These are phyloP conservation scores for Vitellaria paradoxa DNA, from an alignment of 179 eudicot genomes.

Conservation along the genomic window DNA sequence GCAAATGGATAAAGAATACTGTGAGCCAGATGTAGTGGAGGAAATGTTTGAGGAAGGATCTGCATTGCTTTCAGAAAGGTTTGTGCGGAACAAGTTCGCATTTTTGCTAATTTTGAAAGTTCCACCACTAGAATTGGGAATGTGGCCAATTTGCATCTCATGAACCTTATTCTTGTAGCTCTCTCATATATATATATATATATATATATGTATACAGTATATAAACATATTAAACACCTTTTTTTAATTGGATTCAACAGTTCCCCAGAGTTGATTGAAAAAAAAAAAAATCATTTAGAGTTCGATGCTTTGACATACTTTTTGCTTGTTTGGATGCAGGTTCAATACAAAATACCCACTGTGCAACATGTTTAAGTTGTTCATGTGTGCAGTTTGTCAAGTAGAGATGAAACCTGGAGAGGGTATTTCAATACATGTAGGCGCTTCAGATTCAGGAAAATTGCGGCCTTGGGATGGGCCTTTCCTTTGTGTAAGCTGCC, in stretches of 20 bases:
- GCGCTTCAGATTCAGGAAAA: constrained; percentile 41
- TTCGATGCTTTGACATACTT: background rate
- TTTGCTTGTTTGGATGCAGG: constrained; percentile 42
- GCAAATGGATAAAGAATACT: constrained; percentile 37
- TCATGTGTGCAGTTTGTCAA: constrained; percentile 94
- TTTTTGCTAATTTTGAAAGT: constrained; percentile 1
- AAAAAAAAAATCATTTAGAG: background rate
- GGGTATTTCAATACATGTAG: constrained; percentile 82
- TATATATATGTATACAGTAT: too few relatives aligned
- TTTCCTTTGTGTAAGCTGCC: constrained; percentile 89
- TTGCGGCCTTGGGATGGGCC: constrained; percentile 99
- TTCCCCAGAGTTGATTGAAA: background rate
- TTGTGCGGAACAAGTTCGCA: constrained; percentile 8
- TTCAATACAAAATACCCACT: constrained; percentile 85
- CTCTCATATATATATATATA: too few relatives aligned
- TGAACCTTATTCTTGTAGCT: background rate
- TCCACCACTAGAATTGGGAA: background rate
- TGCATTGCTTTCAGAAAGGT: constrained; percentile 90
- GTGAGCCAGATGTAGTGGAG: constrained; percentile 77
- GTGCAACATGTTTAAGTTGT: constrained; percentile 95
- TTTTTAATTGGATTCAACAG: too few relatives aligned
- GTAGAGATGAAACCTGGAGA: constrained; percentile 89
- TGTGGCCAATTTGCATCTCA: background rate
- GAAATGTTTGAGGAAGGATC: constrained; percentile 96
- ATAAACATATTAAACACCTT: too few relatives aligned